Evolutionary conservation across 108 stramenopile species (phyloP).

Genomic region (Skeletonema costatum): DNA sequence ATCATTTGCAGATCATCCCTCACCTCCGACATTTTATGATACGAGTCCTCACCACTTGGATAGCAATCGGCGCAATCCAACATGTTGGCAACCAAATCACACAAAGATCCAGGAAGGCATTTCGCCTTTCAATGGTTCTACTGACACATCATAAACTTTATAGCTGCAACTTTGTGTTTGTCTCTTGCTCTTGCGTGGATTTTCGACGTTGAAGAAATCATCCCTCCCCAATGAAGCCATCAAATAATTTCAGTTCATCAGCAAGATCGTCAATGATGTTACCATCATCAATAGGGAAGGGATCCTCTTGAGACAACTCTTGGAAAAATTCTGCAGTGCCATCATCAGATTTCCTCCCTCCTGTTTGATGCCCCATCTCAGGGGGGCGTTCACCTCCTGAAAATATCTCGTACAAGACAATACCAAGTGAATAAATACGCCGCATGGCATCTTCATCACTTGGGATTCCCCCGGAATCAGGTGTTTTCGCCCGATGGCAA

Average conservation of each 20-base stretch:
- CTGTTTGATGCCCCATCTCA: not conserved
- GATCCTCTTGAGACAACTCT: not conserved
- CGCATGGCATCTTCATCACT: not conserved
- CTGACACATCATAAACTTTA: not conserved
- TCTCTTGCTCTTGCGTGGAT: not conserved
- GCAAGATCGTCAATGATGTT: not conserved
- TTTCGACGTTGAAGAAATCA: not conserved
- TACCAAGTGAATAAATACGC: not conserved
- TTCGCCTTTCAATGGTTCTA: constrained; percentile 5
- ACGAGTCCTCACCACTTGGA: no score
- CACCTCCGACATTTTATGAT: no score
- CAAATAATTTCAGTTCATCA: not conserved
- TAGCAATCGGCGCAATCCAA: no score
- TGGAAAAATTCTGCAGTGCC: not conserved
- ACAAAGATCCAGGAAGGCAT: constrained; percentile 16
- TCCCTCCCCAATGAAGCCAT: not conserved
- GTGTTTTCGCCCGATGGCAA: not conserved
- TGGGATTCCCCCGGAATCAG: not conserved
- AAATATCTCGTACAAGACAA: not conserved
- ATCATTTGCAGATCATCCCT: no score
- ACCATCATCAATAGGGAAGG: not conserved
- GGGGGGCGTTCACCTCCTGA: not conserved
- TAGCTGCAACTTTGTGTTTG: not conserved
- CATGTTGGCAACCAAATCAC: constrained; percentile 15
- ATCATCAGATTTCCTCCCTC: not conserved